Percentiles rank a stretch among this genome's conserved stretches.
Evolutionary conservation across 2,329 filamentous ascomycete species (phyloP).

Genomic region (Neonectria ditissima): DNA sequence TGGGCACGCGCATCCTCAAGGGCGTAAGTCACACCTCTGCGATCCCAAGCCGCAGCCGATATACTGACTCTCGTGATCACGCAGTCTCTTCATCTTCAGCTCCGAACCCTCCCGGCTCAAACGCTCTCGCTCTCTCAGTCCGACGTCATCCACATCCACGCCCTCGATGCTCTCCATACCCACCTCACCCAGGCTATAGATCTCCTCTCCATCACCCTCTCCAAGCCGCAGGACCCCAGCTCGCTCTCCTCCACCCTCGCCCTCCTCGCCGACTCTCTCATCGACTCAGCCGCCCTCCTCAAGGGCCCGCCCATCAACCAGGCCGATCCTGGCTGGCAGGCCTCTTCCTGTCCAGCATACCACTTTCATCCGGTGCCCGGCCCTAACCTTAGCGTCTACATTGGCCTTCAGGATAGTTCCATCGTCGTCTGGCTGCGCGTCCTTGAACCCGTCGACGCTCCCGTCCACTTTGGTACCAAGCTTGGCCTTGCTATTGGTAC

Average conservation of each 20-base stretch:
- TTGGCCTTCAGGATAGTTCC: conserved; percentile 76
- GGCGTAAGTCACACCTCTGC: conserved; percentile 68
- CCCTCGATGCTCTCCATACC: conserved; percentile 78
- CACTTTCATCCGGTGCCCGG: conserved; percentile 62
- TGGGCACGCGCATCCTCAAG: conserved; percentile 92
- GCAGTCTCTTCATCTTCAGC: conserved; percentile 80
- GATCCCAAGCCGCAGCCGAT: conserved; percentile 35
- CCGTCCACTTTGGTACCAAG: conserved; percentile 71
- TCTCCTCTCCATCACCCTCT: conserved; percentile 81
- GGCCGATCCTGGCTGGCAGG: conserved; percentile 58
- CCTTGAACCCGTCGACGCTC: conserved; percentile 74
- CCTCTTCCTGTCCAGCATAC: conserved; percentile 55
- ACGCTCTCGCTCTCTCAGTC: conserved; percentile 61
- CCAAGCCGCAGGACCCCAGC: conserved; percentile 66
- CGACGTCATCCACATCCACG: conserved; percentile 70
- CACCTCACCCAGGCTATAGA: conserved; percentile 86
- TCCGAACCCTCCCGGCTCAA: conserved; percentile 72
- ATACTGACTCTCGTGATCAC: conserved; percentile 1
- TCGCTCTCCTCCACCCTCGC: conserved; percentile 68
- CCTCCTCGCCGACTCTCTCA: conserved; percentile 65
- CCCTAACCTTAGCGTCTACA: conserved; percentile 77
- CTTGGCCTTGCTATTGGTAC: conserved; percentile 78
- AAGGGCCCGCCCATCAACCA: conserved; percentile 63
- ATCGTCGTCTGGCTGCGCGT: conserved; percentile 77
- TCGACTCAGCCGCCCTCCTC: conserved; percentile 64